Base-by-base conservation (phyloP, 208 protist genomes). In the Trypanosoma mega region DNA sequence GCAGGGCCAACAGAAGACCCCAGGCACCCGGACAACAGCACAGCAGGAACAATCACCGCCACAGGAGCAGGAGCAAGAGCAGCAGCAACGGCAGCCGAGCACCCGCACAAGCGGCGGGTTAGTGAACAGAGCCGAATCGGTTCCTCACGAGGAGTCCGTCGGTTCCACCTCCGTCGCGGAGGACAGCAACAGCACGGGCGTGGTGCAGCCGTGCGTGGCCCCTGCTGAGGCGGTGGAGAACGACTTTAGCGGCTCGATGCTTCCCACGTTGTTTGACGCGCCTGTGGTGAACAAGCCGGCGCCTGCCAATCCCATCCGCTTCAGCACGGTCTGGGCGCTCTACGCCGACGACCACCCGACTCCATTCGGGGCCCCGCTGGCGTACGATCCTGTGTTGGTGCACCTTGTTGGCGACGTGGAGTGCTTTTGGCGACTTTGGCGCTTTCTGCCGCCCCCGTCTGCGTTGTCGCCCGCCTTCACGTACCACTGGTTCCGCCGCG, bases 401-500 rank as follows among this genome's bases (percentile, higher is more conserved):
- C 53, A 78, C n/a, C 72, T 74, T 41, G 87, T 92, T 26, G 66
- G 63, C 9, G 84, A 92, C 41, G 62, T 94, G 52, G 84, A 85
- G 69, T 63, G 53, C 24, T 92, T 94, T 69, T 94, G 87, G 87
- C 79, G 82, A 0, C 72, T 94, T 14, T 91, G 84, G 85, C 67
- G 87, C 16, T 86, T 82, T 62, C 55, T 85, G 39, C 74, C 83
- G 20, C 63, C 87, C 2, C 82, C 84, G 20, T 90, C 84, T n/a
- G 56, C 66, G 6, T 71, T 81, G 61, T 47, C 74, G 21, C 70
- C 71, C 0, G 60, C 82, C 46, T 92, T 80, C 72, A 94, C 87
- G 16, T 94, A 94, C 75, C 82, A 79, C 50, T 94, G 79, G 78
- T 94, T 94, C 71, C 78, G 87, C 29, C 77, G 87, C 21, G 77